phyloP scores from a whole-genome alignment of 306 rosid species.

The Rubus parviflorus region DNA sequence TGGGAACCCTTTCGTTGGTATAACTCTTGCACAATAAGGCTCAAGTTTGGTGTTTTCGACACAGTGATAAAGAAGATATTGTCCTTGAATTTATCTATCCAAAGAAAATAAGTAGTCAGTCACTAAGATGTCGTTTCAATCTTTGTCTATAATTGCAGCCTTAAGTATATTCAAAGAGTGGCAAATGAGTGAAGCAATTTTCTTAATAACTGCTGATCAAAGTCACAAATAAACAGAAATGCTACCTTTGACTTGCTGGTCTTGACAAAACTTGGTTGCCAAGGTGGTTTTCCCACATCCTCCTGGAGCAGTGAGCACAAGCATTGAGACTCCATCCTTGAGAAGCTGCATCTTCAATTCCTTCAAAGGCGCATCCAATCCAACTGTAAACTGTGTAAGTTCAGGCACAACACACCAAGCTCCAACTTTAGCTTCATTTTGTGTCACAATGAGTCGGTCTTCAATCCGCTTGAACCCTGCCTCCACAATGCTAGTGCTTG shows the following conservation, averaged over 20 bases:
- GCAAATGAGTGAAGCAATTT: background rate
- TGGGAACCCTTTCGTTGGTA: slow-evolving; percentile 24
- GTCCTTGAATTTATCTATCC: slow-evolving; percentile 42
- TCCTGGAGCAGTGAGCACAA: slow-evolving; percentile 26
- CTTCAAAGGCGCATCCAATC: slow-evolving; percentile 46
- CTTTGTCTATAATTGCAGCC: background rate
- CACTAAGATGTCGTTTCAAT: too few relatives aligned
- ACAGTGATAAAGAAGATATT: slow-evolving; percentile 52
- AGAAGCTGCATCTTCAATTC: slow-evolving; percentile 50
- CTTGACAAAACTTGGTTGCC: slow-evolving; percentile 13
- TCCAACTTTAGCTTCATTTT: background rate
- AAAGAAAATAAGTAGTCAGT: background rate
- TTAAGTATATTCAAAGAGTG: background rate
- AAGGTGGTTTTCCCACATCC: slow-evolving; percentile 10
- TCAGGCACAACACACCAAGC: slow-evolving; percentile 40
- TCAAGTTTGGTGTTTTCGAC: slow-evolving; percentile 39
- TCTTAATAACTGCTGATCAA: background rate
- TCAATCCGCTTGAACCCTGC: background rate
- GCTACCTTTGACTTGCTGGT: background rate
- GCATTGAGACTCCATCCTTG: slow-evolving; percentile 26
- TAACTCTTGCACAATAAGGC: slow-evolving; percentile 32
- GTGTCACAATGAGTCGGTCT: background rate
- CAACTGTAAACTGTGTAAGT: slow-evolving; percentile 40
- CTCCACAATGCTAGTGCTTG: background rate
- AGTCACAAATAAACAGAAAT: background rate